phyloP scores from a whole-genome alignment of 495 filamentous ascomycete species.

The Aspergillus olivimuriae region DNA sequence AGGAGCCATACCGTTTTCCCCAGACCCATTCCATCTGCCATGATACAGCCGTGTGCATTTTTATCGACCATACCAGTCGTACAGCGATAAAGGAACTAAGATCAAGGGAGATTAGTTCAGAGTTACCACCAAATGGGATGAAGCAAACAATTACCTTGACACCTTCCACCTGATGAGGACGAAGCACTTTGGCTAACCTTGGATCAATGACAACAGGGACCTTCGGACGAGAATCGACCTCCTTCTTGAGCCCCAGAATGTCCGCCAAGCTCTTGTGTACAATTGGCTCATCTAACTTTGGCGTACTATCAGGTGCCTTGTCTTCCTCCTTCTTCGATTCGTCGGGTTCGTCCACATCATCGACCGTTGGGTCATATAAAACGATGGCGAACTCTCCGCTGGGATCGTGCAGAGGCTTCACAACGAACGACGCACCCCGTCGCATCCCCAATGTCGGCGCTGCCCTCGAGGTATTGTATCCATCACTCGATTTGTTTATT shows the following conservation, averaged over 20 bases:
- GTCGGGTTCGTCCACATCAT: conserved; percentile 62
- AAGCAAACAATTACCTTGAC: conserved; percentile 57
- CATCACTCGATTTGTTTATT: conserved; percentile 65
- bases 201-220: conserved; percentile 98
- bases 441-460: conserved; percentile 84
- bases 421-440: conserved; percentile 76
- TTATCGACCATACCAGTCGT: conserved; percentile 90
- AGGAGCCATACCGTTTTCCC: conserved; percentile 71
- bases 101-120: neutral
- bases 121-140: neutral
- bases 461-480: conserved; percentile 70
- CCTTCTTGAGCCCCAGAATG: conserved; percentile 90
- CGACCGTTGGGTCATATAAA: conserved; percentile 88
- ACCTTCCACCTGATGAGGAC: conserved; percentile 96
- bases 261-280: conserved; percentile 94
- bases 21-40: conserved; percentile 99
- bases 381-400: conserved; percentile 96
- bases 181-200: conserved; percentile 78
- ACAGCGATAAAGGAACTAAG: conserved; percentile 81
- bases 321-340: conserved; percentile 46
- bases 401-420: conserved; percentile 89
- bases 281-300: conserved; percentile 69
- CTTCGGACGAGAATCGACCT: conserved; percentile 70
- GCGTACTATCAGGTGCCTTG: conserved; percentile 37
- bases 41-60: conserved; percentile 95